A percentile compares a stretch with the other conserved stretches of the same genome.
Conservation (phyloP, 2,329 filamentous ascomycete genomes). For the Pseudohalonectria lignicola region DNA sequence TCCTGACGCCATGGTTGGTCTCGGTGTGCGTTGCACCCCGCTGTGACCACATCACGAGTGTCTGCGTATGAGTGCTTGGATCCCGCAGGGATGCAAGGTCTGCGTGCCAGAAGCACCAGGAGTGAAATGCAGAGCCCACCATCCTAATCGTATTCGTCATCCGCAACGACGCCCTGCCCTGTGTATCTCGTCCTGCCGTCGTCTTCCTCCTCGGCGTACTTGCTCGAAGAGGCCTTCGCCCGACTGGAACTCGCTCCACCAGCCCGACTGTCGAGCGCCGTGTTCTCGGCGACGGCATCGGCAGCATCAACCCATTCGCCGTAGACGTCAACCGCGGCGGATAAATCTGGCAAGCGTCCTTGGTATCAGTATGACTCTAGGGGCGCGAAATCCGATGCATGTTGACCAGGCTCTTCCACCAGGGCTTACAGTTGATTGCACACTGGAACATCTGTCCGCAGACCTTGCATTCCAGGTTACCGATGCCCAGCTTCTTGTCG, state of each 20-base stretch:
- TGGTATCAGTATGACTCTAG: too few species aligned
- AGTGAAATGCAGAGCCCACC: too few species aligned
- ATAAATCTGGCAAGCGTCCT: slow-evolving; percentile 61
- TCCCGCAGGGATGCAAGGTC: too few species aligned
- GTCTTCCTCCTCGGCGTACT: slow-evolving; percentile 31
- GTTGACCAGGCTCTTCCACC: too few species aligned
- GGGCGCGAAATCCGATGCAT: too few species aligned
- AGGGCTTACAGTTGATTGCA: slow-evolving; percentile 73
- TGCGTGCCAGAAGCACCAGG: too few species aligned
- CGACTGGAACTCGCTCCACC: slow-evolving; percentile 1
- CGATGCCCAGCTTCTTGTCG: slow-evolving; percentile 85
- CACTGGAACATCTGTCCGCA: slow-evolving; percentile 93
- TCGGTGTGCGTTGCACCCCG: too few species aligned
- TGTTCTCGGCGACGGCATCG: slow-evolving; percentile 36
- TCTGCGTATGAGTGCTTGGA: too few species aligned
- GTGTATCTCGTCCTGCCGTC: slow-evolving; percentile 33
- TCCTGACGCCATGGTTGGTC: too few species aligned
- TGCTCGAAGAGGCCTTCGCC: slow-evolving; percentile 4
- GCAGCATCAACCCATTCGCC: slow-evolving; percentile 92
- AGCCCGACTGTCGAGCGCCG: slow-evolving; percentile 1
- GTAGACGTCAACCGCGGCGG: slow-evolving; percentile 88
- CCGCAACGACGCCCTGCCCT: slow-evolving; percentile 40
- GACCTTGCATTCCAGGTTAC: slow-evolving; percentile 78
- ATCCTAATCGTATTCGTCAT: slow-evolving; percentile 49
- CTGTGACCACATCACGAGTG: too few species aligned